A percentile compares a stretch with the other conserved stretches of the same genome.
phyloP scores from a whole-genome alignment of 2,329 filamentous ascomycete species.

The Drechmeria coniospora region DNA sequence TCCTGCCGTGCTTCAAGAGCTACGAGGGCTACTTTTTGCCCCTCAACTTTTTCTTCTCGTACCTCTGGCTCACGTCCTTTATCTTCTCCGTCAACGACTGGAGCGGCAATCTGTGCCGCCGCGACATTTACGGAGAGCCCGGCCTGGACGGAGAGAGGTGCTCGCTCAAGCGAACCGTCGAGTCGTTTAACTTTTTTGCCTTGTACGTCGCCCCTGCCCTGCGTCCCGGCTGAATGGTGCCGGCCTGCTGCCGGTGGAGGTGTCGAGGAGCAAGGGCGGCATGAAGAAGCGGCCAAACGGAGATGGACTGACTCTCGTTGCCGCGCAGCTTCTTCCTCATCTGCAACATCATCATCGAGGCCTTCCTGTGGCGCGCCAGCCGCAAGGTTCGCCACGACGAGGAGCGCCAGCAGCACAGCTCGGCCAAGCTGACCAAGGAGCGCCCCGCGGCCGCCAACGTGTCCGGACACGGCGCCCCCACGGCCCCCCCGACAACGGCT shows the following conservation, averaged over 20 bases:
- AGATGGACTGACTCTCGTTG: not conserved
- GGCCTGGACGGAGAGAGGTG: constrained; percentile 4
- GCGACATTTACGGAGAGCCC: constrained; percentile 1
- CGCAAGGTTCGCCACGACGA: not conserved
- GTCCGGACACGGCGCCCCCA: too few relatives aligned
- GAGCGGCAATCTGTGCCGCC: constrained; percentile 5
- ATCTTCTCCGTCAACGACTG: constrained; percentile 12
- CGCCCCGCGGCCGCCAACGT: too few relatives aligned
- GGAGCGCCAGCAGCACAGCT: too few relatives aligned
- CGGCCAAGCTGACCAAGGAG: not conserved
- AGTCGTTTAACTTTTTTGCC: constrained; percentile 10
- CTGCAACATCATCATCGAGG: constrained; percentile 6
- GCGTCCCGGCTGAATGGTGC: not conserved
- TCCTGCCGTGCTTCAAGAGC: constrained; percentile 6
- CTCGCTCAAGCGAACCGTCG: constrained; percentile 9
- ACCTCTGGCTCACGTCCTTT: constrained; percentile 13
- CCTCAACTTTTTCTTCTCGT: constrained; percentile 10
- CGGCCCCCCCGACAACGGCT: too few relatives aligned
- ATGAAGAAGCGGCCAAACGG: too few relatives aligned
- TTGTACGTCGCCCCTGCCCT: constrained; percentile 7
- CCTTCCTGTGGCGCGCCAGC: not conserved
- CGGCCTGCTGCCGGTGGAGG: too few relatives aligned
- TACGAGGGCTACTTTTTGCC: constrained; percentile 10
- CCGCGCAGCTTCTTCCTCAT: constrained; percentile 9
- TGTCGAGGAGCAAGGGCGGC: too few relatives aligned